A percentile compares a stretch with the other conserved stretches of the same genome.
phyloP scores from a whole-genome alignment of 352 stramenopile species.

The Phytophthora capsici region DNA sequence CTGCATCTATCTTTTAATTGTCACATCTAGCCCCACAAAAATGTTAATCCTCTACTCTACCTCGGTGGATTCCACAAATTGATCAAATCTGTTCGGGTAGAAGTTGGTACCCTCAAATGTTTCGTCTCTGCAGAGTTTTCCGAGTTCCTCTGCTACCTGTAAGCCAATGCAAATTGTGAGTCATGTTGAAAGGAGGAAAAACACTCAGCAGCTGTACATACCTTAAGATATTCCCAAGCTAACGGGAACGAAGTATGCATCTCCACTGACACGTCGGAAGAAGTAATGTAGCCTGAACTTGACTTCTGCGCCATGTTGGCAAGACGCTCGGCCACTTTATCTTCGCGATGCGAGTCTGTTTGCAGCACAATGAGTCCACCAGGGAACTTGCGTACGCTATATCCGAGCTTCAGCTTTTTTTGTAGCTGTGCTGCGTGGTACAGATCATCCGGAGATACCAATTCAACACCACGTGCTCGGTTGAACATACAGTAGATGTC shows the following conservation, averaged over 20 bases:
- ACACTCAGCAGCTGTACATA: slow-evolving; percentile 20
- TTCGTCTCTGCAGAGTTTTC: slow-evolving; percentile 95
- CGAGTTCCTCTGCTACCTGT: slow-evolving; percentile 92
- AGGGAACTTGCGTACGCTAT: slow-evolving; percentile 94
- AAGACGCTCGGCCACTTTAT: slow-evolving; percentile 75
- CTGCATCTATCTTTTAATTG: slow-evolving; percentile 30
- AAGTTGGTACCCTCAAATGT: slow-evolving; percentile 96
- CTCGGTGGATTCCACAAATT: slow-evolving; percentile 43
- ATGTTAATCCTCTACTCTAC: slow-evolving; percentile 20
- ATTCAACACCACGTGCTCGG: slow-evolving; percentile 95
- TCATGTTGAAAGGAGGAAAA: background rate
- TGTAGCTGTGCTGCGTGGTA: slow-evolving; percentile 90
- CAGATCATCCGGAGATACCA: slow-evolving; percentile 98
- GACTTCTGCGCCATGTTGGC: slow-evolving; percentile 80
- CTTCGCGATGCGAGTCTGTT: slow-evolving; percentile 87
- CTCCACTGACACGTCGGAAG: slow-evolving; percentile 89
- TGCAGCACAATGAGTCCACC: slow-evolving; percentile 95
- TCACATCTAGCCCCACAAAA: slow-evolving; percentile 16
- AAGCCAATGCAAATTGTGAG: slow-evolving; percentile 8
- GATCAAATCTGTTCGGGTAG: slow-evolving; percentile 93
- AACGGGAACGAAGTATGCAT: slow-evolving; percentile 95
- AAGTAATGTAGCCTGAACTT: slow-evolving; percentile 85
- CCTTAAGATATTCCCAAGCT: slow-evolving; percentile 95
- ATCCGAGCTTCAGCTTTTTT: slow-evolving; percentile 87
- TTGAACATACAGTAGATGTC: slow-evolving; percentile 99